phyloP scores from a whole-genome alignment of 2,329 filamentous ascomycete species.

The Fusarium lateritium region DNA sequence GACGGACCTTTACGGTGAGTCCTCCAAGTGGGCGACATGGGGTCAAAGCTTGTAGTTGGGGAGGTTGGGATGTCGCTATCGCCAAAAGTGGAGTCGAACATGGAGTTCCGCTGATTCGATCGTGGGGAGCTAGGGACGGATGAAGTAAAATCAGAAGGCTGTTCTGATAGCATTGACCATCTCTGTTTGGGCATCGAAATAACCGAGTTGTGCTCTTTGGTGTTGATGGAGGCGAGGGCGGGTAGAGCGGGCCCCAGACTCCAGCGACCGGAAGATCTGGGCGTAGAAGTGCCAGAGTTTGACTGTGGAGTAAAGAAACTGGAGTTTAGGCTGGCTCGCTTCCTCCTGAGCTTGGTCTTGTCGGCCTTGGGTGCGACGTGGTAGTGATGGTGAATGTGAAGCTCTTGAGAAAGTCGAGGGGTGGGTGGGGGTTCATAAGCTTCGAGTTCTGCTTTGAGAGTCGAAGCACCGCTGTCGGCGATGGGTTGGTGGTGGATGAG shows the following conservation, averaged over 20 bases:
- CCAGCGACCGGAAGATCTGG: conserved; percentile 56
- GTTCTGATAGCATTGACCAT: conserved; percentile 72
- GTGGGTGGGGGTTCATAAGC: conserved; percentile 56
- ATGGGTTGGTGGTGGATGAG: conserved; percentile 83
- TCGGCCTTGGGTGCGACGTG: conserved; percentile 78
- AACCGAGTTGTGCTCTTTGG: conserved; percentile 67
- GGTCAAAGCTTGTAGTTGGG: conserved; percentile 82
- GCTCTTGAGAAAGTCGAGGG: conserved; percentile 72
- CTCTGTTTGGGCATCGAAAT: conserved; percentile 63
- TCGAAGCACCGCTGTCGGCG: conserved; percentile 61
- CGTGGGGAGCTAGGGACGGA: conserved; percentile 87
- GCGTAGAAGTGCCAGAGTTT: conserved; percentile 58
- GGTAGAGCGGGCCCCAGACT: conserved; percentile 59
- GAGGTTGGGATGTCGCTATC: conserved; percentile 82
- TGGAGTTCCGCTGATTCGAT: conserved; percentile 78
- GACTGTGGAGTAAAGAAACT: conserved; percentile 72
- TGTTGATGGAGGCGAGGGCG: conserved; percentile 59
- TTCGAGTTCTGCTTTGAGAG: conserved; percentile 80
- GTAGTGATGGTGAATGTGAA: conserved; percentile 97
- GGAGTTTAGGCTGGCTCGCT: conserved; percentile 74
- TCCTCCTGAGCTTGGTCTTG: conserved; percentile 77
- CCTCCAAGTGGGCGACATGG: conserved; percentile 73
- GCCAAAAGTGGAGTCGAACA: conserved; percentile 80
- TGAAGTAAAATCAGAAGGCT: conserved; percentile 76
- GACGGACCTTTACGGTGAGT: conserved; percentile 70